Percentiles rank a stretch among this genome's conserved stretches.
Evolutionary conservation across 2,329 filamentous ascomycete genomes (phyloP).

Genomic region (Clonostachys byssicola): DNA sequence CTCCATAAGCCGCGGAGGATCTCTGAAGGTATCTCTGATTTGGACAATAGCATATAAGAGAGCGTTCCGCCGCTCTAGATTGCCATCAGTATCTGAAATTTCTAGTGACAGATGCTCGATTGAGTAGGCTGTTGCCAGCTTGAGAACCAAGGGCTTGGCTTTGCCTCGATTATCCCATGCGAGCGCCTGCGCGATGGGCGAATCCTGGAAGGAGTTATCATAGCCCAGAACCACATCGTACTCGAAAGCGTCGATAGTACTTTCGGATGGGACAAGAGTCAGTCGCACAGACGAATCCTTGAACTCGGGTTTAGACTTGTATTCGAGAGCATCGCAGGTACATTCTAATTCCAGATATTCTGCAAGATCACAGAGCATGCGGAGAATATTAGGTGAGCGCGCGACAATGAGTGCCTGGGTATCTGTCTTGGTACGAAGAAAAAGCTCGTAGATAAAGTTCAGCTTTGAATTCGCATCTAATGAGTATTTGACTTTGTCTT

Average conservation of each 20-base stretch:
- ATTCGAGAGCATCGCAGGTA: conserved; percentile 20
- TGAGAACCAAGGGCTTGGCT: conserved; percentile 38
- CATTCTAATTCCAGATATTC: conserved; percentile 29
- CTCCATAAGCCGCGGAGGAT: conserved; percentile 31
- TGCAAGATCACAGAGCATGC: conserved; percentile 47
- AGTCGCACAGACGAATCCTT: conserved; percentile 28
- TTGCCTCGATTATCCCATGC: conserved; percentile 7
- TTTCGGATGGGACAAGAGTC: background rate
- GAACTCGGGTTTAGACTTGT: conserved; percentile 13
- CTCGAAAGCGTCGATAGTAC: conserved; percentile 33
- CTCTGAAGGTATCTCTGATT: conserved; percentile 29
- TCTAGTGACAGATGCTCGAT: conserved; percentile 51
- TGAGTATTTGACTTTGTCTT: conserved; percentile 45
- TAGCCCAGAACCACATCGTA: conserved; percentile 48
- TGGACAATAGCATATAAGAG: conserved; percentile 30
- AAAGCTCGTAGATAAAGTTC: conserved; percentile 52
- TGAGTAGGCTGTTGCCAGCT: conserved; percentile 44
- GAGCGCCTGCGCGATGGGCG: conserved; percentile 14
- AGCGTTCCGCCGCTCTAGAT: conserved; percentile 42
- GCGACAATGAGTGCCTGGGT: conserved; percentile 50
- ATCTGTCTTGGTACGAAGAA: conserved; percentile 36
- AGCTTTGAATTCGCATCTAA: conserved; percentile 56
- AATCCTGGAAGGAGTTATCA: conserved; percentile 43
- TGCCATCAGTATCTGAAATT: conserved; percentile 25
- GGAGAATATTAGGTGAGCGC: conserved; percentile 41